phyloP scores from a whole-genome alignment of 1,284 basidiomycete genomes.

The Ganoderma sp. region DNA sequence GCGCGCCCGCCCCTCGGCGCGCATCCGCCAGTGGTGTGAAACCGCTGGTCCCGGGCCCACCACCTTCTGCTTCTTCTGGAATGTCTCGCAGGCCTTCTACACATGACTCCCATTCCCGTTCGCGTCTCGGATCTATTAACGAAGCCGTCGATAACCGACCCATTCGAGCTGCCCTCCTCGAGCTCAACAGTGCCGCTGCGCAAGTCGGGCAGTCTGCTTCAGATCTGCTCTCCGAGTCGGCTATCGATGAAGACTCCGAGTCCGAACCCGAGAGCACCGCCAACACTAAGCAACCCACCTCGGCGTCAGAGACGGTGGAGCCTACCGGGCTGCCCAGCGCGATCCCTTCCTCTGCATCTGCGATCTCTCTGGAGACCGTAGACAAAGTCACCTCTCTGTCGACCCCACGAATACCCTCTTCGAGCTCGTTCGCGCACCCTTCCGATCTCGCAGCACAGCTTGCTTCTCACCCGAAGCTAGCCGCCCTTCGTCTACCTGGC shows the following conservation, averaged over 20 bases:
- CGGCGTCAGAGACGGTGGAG: neutral
- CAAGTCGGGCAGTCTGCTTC: slow-evolving; percentile 44
- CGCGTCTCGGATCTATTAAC: slow-evolving; percentile 37
- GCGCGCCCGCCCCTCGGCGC: slow-evolving; percentile 19
- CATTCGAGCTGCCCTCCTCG: slow-evolving; percentile 33
- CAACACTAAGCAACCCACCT: neutral
- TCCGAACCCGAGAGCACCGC: slow-evolving; percentile 43
- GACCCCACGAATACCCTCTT: slow-evolving; percentile 19
- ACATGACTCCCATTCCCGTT: slow-evolving; percentile 30
- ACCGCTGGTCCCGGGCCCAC: slow-evolving; percentile 12
- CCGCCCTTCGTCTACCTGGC: slow-evolving; percentile 51
- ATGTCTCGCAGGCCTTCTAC: slow-evolving; percentile 32
- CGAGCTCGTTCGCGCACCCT: slow-evolving; percentile 40
- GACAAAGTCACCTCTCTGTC: neutral
- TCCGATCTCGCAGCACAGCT: slow-evolving; percentile 58
- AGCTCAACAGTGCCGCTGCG: slow-evolving; percentile 33
- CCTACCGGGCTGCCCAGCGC: neutral
- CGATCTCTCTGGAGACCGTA: slow-evolving; percentile 12
- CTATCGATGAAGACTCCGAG: slow-evolving; percentile 47
- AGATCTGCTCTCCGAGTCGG: slow-evolving; percentile 50
- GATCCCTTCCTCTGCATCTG: neutral
- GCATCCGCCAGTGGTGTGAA: slow-evolving; percentile 20
- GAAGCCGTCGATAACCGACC: slow-evolving; percentile 35
- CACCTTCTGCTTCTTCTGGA: slow-evolving; percentile 31
- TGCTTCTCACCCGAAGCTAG: slow-evolving; percentile 58